Evolutionary conservation across 306 rosid species (phyloP).

Genomic region (Pachyrhizus erosus): DNA sequence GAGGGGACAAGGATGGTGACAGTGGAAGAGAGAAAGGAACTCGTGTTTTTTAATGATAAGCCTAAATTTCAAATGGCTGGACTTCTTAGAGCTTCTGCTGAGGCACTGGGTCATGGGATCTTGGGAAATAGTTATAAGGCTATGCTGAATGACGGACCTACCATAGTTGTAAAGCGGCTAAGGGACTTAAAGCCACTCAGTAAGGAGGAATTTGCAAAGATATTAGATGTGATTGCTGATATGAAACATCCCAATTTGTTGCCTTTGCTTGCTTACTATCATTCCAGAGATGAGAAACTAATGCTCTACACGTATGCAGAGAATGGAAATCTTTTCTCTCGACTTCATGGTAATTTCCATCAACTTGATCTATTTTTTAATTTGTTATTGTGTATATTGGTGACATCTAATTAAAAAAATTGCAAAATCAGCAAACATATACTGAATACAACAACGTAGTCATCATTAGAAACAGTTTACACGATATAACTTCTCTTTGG

Average conservation of each 20-base stretch:
- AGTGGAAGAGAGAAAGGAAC: conserved; percentile 62
- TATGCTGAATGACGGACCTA: conserved; percentile 55
- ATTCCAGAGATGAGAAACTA: conserved; percentile 69
- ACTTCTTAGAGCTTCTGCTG: conserved; percentile 85
- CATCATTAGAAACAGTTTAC: not conserved
- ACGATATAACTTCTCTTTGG: not conserved
- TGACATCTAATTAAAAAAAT: not conserved
- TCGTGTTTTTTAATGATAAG: conserved; percentile 53
- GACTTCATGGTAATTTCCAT: conserved; percentile 64
- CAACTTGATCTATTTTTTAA: not conserved
- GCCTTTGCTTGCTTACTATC: conserved; percentile 70
- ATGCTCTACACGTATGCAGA: conserved; percentile 62
- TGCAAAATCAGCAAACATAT: not conserved
- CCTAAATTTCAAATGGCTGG: conserved; percentile 63
- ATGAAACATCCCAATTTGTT: conserved; percentile 66
- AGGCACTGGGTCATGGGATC: conserved; percentile 74
- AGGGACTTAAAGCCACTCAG: conserved; percentile 73
- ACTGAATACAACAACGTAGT: conserved; percentile 3
- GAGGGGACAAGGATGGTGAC: conserved; percentile 40
- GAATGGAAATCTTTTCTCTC: conserved; percentile 69
- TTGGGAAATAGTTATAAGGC: conserved; percentile 83
- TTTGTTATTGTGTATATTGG: not conserved
- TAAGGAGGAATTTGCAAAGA: conserved; percentile 58
- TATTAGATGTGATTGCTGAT: conserved; percentile 55
- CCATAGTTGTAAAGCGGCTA: conserved; percentile 76